A percentile compares a stretch with the other conserved stretches of the same genome.
Evolutionary conservation across 371 early-diverging fungal genomes (phyloP).

Genomic region (Mucor mucedo): DNA sequence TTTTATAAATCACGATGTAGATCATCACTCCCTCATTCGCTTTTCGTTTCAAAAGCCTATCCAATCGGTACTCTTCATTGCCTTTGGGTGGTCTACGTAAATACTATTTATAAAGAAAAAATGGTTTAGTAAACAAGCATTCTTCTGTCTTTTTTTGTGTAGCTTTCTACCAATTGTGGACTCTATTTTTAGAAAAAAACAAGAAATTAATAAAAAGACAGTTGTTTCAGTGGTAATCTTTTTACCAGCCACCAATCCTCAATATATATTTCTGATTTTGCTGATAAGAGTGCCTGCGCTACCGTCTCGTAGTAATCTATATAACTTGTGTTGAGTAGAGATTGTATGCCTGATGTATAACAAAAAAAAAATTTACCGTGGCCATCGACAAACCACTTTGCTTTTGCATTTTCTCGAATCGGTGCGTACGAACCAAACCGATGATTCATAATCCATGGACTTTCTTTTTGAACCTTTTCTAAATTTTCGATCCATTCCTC

Average conservation of each 20-base stretch:
- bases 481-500: slow-evolving; percentile 69
- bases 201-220: neutral
- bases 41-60: slow-evolving; percentile 80
- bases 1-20: slow-evolving; percentile 89
- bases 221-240: neutral
- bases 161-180: slow-evolving; percentile 67
- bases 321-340: no score
- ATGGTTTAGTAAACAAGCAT: neutral
- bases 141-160: neutral
- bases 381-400: slow-evolving; percentile 84
- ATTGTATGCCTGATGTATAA: no score
- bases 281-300: slow-evolving; percentile 77
- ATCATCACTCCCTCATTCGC: slow-evolving; percentile 89
- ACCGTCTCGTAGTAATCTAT: slow-evolving; percentile 80
- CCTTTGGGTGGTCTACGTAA: slow-evolving; percentile 76
- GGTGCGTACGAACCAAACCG: slow-evolving; percentile 84
- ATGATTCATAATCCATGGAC: slow-evolving; percentile 72
- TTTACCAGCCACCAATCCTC: slow-evolving; percentile 88
- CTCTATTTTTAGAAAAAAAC: slow-evolving; percentile 28
- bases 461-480: slow-evolving; percentile 56
- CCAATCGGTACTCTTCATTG: slow-evolving; percentile 81
- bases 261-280: slow-evolving; percentile 83
- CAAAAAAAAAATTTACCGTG: slow-evolving; percentile 35
- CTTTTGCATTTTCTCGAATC: slow-evolving; percentile 65
- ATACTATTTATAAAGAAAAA: slow-evolving; percentile 52